Percentiles rank a stretch among this genome's conserved stretches.
These are phyloP conservation scores for Aquilaria malaccensis DNA, from an alignment of 345 rosid genomes.

Conservation along the genomic window DNA sequence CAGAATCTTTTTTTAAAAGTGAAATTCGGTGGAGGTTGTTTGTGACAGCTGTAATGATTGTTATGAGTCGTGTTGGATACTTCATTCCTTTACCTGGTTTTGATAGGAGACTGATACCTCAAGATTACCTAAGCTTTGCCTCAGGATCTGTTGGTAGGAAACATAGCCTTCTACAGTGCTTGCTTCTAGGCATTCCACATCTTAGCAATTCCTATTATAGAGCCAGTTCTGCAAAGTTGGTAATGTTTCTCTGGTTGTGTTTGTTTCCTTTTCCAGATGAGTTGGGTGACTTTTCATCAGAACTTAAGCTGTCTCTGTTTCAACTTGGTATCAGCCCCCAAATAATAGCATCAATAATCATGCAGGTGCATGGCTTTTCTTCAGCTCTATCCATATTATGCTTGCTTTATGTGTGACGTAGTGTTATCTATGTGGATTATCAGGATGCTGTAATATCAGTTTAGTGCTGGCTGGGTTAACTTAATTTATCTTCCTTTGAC, in stretches of 20 bases:
- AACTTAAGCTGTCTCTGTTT: slow-evolving; percentile 80
- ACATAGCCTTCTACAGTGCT: neutral
- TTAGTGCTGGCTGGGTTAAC: neutral
- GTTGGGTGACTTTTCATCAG: slow-evolving; percentile 69
- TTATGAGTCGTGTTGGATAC: slow-evolving; percentile 82
- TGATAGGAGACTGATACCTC: slow-evolving; percentile 77
- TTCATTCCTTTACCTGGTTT: slow-evolving; percentile 91
- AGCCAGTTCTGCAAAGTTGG: neutral
- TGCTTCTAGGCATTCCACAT: neutral
- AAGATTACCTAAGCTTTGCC: slow-evolving; percentile 84
- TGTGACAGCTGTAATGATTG: slow-evolving; percentile 60
- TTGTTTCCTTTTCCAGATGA: slow-evolving; percentile 51
- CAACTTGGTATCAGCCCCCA: slow-evolving; percentile 98
- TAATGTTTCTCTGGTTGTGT: slow-evolving; percentile 6
- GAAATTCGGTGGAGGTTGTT: slow-evolving; percentile 84
- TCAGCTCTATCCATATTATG: neutral
- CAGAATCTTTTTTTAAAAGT: slow-evolving; percentile 83
- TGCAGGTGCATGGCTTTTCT: slow-evolving; percentile 57
- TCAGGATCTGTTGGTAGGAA: slow-evolving; percentile 85
- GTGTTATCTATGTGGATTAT: neutral
- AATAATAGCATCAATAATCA: slow-evolving; percentile 75
- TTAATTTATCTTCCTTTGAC: neutral
- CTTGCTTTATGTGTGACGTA: neutral
- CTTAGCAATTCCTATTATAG: neutral
- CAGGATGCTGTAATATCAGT: no score